Base-by-base conservation (phyloP, 352 stramenopile genomes). In the Pythium rishiriense region DNA sequence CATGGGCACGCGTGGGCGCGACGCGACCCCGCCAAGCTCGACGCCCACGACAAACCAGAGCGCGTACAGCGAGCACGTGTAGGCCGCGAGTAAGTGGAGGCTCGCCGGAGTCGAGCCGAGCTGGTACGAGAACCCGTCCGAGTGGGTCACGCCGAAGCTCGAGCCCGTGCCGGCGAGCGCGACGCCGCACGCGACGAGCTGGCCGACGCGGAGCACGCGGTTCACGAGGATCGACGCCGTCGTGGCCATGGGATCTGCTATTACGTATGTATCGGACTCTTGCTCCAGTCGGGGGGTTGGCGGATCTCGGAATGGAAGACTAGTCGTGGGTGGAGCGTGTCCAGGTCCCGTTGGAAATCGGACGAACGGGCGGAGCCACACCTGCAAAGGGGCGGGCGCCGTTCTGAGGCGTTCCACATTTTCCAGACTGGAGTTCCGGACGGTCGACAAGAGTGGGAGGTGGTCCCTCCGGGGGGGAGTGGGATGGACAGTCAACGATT, bases 151-250 rank as follows among this genome's bases (percentile, higher is more conserved):
- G 26, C 29, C 45, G 25, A 64, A 64, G 26, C 39, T 43, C 31
- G 45, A 17, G 39, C 33, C 45, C 11, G 28, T 35, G 15, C 33
- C 28, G 4, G 42, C 28, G 8, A 67, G 24, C 10, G 60, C 37
- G 17, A 54, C 25, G 60, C 41, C 50, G 22, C 31, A 48, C 1
- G 53, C 24, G n/a, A 62, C 47, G 43, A 67, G 53, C 50, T 62
- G 60, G 4, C 29, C 19, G n/a, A 28, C 55, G 24, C 48, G 52
- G 43, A 67, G 25, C 33, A 37, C 33, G 45, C 35, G 22, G 37
- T 59, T 15, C 10, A 31, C 25, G 35, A 41, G 6, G 35, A 41
- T 41, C 35, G 5, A 9, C 6, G 35, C 35, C 6, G 35, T 19
- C 35, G 12, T 14, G 35, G 9, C 9, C 35, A 41, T 41, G 5